These are phyloP conservation scores for Solanum arcanum DNA, from an alignment of 257 asterid genomes.

Conservation along the genomic window DNA sequence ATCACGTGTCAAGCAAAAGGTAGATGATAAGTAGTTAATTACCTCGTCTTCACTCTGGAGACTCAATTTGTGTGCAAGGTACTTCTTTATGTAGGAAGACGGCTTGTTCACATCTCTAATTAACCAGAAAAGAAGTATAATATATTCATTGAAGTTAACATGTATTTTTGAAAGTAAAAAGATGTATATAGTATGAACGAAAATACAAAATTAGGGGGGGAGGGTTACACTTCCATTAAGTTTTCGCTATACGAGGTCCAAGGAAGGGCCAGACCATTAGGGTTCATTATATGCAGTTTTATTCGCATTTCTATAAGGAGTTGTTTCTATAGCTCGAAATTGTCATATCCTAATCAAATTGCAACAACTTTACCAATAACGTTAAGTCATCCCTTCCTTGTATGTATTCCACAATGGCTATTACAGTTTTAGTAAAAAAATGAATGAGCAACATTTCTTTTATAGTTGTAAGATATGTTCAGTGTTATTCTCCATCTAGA, in stretches of 20 bases:
- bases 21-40: not conserved
- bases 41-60: constrained; percentile 13
- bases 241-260: too few species aligned
- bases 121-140: not conserved
- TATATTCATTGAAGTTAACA: not conserved
- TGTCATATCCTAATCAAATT: not conserved
- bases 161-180: not conserved
- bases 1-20: not conserved
- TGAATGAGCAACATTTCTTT: not conserved
- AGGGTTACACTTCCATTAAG: too few species aligned
- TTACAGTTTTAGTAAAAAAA: too few species aligned
- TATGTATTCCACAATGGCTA: not conserved
- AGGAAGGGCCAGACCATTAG: too few species aligned
- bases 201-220: too few species aligned
- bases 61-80: constrained; percentile 6
- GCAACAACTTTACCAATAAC: not conserved
- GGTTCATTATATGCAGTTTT: too few species aligned
- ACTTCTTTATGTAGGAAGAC: not conserved
- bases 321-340: too few species aligned
- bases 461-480: not conserved
- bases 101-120: constrained; percentile 7
- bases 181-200: not conserved
- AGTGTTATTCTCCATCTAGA: not conserved
- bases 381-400: not conserved
- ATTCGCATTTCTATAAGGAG: too few species aligned